Evolutionary conservation across 352 stramenopile species (phyloP), one percentile per base, ranked within the genome.

Genomic region (Phytopythium oedochilum): DNA sequence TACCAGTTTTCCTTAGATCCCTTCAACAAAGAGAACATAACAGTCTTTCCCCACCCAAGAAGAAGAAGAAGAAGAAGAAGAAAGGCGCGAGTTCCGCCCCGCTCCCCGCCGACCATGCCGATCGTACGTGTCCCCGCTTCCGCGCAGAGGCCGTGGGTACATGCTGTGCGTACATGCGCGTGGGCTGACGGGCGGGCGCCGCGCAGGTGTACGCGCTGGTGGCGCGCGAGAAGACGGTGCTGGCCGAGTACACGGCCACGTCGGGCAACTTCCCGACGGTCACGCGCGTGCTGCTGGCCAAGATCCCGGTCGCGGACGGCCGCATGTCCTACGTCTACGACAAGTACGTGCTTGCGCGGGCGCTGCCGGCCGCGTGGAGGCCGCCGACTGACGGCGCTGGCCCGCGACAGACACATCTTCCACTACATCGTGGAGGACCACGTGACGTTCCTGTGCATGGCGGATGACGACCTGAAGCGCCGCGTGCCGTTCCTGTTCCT

Each of bases 271-370:
- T 99, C 64, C 96, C 96, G 11, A 99, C 96, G 0, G 94, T 99
- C 9, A 99, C 97, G 39, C 80, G 97, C 60, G 91, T 99, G 53
- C 73, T 99, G 25, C 73, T 99, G 29, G 86, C 86, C 58, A 99
- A 99, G 67, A 99, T 99, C 70, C 91, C 93, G 22, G 62, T 66
- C 25, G 66, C 83, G 20, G 87, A 99, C 78, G 85, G 91, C 10
- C 92, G 96, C 70, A 98, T 98, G 96, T 98, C 89, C 40, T 99
- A 99, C 77, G 89, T 98, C 32, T 99, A 99, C 69, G 96, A 99
- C 80, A 82, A 97, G 65, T 97, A 84, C 65, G 70, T 71, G 12
- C 7, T 3, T 31, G 73, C 25, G 57, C 54, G 39, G 8, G 29
- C 20, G 46, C 5, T 48, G 12, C 50, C 18, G 35, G 29, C 8